These are phyloP conservation scores for Rhynchospora pubera DNA, from an alignment of 176 grass and related monocot species.

Conservation along the genomic window DNA sequence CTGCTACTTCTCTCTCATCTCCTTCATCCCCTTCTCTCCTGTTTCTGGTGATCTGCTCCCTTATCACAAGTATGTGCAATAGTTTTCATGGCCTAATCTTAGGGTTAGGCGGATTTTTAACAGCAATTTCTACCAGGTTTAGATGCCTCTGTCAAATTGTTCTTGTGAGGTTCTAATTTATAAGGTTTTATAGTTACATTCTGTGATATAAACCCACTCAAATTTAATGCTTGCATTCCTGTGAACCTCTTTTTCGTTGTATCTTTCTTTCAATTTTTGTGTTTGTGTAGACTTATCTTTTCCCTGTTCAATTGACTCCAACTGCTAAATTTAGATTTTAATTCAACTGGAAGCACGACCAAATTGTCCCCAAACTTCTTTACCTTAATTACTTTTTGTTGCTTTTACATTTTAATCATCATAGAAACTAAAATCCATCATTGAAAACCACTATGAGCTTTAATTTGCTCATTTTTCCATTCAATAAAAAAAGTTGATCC, in stretches of 20 bases:
- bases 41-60: neutral
- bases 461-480: neutral
- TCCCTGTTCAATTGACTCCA: neutral
- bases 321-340: neutral
- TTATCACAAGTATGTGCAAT: conserved; percentile 5
- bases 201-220: neutral
- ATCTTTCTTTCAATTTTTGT: neutral
- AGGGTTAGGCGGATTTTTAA: neutral
- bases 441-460: neutral
- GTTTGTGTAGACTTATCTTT: neutral
- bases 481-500: neutral
- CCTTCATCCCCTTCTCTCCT: neutral
- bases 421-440: neutral
- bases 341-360: neutral
- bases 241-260: neutral
- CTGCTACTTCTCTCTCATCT: neutral
- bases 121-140: neutral
- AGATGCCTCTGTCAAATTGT: neutral
- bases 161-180: neutral
- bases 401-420: neutral
- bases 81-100: neutral
- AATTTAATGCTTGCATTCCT: neutral
- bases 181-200: neutral
- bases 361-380: neutral
- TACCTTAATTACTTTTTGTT: neutral